Evolutionary conservation across 2,329 filamentous ascomycete genomes (phyloP), one percentile per base, ranked within the genome.

Genomic region (Colletotrichum tanaceti): DNA sequence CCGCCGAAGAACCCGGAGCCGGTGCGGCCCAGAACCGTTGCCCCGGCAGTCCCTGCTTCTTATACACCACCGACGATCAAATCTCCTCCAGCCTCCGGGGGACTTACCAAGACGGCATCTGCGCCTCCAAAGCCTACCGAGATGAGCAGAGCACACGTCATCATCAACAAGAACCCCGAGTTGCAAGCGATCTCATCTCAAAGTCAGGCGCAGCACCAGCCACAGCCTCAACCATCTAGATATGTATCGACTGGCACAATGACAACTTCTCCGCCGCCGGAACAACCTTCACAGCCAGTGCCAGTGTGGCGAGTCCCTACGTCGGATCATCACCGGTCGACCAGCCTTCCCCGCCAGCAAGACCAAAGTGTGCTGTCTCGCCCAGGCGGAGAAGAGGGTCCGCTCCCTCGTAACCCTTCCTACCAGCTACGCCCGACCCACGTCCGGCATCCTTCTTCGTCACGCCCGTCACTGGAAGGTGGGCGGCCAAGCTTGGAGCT

Each of bases 241-340:
- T 82, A 82, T 71, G 79, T 89, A 35, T 89, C 87, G 16, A 87
- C 86, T 72, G 94, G 93, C 14, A 97, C 93, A 0, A 95, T 96
- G 90, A 97, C 94, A 4, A 85, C 83, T 13, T 86, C 89, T 2
- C 82, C 85, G 13, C 82, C 82, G 4, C 78, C 82, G 9, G 89
- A 87, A 73, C 84, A 68, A 84, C 81, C 58, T 88, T 83, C 70
- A 22, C 77, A 68, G 35, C 32, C 58, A 20, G 47, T 32, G 11
- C 66, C 69, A 18, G 64, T 71, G n/a, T 71, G 68, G 68, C 52
- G 68, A 47, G 72, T 65, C 13, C 70, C 73, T n/a, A 71, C 72
- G 9, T 38, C 70, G 28, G 73, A 76, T 18, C 73, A 73, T 39
- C 63, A 71, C 35, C 73, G 77, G 13, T 75, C 77, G 20, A 68